phyloP scores from a whole-genome alignment of 257 asterid genomes.

The Scutellaria barbata region DNA sequence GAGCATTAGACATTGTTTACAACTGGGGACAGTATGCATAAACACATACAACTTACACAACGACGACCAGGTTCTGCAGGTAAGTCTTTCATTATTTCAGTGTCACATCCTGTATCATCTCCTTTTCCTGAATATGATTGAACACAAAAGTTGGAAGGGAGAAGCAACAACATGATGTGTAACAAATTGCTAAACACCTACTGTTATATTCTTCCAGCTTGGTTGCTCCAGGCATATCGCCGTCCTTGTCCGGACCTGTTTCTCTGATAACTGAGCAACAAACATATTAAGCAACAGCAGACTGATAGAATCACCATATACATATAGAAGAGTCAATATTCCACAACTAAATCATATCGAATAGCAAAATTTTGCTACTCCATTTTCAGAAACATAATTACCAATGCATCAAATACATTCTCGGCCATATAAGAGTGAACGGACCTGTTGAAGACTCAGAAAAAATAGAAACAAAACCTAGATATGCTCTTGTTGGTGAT shows the following conservation, averaged over 20 bases:
- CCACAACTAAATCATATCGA: conserved; percentile 28
- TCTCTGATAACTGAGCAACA: conserved; percentile 65
- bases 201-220: conserved; percentile 47
- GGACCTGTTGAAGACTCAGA: background rate
- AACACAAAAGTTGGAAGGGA: conserved; percentile 25
- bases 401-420: conserved; percentile 1
- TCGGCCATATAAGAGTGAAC: conserved; percentile 8
- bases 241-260: conserved; percentile 49
- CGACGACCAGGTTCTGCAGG: conserved; percentile 75
- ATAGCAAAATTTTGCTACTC: conserved; percentile 12
- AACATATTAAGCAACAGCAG: conserved; percentile 38
- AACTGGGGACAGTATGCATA: conserved; percentile 55
- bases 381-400: background rate
- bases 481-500: background rate
- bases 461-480: conserved; percentile 19
- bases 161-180: conserved; percentile 19
- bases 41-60: conserved; percentile 99
- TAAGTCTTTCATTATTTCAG: conserved; percentile 48
- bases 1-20: conserved; percentile 49
- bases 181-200: conserved; percentile 33
- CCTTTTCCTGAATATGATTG: conserved; percentile 56
- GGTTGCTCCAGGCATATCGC: conserved; percentile 37
- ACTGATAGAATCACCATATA: conserved; percentile 28
- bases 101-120: conserved; percentile 35
- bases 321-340: conserved; percentile 27